phyloP scores from a whole-genome alignment of 2,329 filamentous ascomycete species.

The Penicillium sclerotigenum region DNA sequence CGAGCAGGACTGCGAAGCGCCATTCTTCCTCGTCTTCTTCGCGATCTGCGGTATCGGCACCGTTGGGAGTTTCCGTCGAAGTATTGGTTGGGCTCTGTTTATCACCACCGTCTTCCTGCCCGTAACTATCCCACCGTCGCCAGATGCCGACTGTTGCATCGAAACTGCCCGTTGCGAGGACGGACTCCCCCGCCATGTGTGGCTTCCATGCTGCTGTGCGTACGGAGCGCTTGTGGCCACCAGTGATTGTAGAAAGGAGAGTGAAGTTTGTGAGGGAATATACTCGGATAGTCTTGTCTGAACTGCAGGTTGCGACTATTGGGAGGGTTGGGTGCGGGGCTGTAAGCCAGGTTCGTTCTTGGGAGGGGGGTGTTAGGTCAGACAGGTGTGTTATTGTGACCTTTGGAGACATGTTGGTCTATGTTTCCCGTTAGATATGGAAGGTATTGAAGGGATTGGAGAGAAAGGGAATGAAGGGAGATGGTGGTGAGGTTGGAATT shows the following conservation, averaged over 20 bases:
- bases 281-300: constrained; percentile 80
- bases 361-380: constrained; percentile 52
- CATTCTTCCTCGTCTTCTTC: constrained; percentile 74
- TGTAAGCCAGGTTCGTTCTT: constrained; percentile 75
- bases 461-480: background rate
- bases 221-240: constrained; percentile 89
- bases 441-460: constrained; percentile 1
- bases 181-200: constrained; percentile 61
- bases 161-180: constrained; percentile 88
- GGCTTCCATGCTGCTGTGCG: constrained; percentile 87
- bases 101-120: constrained; percentile 18
- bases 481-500: constrained; percentile 1
- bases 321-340: constrained; percentile 82
- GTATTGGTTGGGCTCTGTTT: background rate
- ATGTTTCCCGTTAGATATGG: background rate
- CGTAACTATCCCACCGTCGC: constrained; percentile 60
- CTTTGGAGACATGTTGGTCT: background rate
- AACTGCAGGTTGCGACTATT: constrained; percentile 82
- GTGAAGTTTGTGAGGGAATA: constrained; percentile 82
- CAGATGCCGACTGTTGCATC: constrained; percentile 86
- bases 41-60: constrained; percentile 42
- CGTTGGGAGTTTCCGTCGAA: background rate
- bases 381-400: constrained; percentile 44
- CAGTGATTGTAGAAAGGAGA: constrained; percentile 73
- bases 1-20: constrained; percentile 86